phyloP scores from a whole-genome alignment of 1,284 basidiomycete genomes.

The Leccinum fuscescens region DNA sequence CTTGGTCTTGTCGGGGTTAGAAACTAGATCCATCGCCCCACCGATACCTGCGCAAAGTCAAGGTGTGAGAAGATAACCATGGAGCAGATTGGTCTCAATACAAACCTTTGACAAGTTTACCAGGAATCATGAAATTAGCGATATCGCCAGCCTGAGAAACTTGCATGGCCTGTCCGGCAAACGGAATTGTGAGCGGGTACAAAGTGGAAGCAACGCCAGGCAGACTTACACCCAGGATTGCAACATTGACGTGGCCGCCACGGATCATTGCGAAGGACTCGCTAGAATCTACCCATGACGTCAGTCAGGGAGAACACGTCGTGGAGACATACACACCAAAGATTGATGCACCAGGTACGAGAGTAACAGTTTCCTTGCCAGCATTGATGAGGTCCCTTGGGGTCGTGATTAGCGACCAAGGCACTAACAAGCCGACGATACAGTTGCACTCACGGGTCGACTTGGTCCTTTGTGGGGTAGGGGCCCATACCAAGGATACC shows the following conservation, averaged over 20 bases:
- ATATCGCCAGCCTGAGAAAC: slow-evolving; percentile 92
- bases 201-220: not conserved
- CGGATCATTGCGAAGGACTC: slow-evolving; percentile 97
- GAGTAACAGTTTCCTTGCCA: slow-evolving; percentile 93
- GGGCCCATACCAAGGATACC: slow-evolving; percentile 95
- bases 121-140: slow-evolving; percentile 98
- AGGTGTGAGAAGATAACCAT: slow-evolving; percentile 1
- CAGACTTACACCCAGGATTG: slow-evolving; percentile 74
- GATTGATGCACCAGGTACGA: slow-evolving; percentile 88
- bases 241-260: slow-evolving; percentile 92
- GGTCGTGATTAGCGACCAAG: slow-evolving; percentile 1
- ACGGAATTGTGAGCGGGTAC: not conserved
- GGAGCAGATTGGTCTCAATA: not conserved
- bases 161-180: slow-evolving; percentile 78
- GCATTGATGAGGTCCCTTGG: slow-evolving; percentile 88
- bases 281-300: slow-evolving; percentile 56
- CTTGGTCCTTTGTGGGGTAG: slow-evolving; percentile 81
- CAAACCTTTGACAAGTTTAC: slow-evolving; percentile 82
- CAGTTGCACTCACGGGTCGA: slow-evolving; percentile 74
- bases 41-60: slow-evolving; percentile 66
- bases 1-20: slow-evolving; percentile 88
- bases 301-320: not conserved
- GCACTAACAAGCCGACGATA: not conserved
- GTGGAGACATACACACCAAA: slow-evolving; percentile 62
- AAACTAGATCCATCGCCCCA: slow-evolving; percentile 94